phyloP scores from a whole-genome alignment of 2,329 filamentous ascomycete species.

The Ophiobolus disseminans region DNA sequence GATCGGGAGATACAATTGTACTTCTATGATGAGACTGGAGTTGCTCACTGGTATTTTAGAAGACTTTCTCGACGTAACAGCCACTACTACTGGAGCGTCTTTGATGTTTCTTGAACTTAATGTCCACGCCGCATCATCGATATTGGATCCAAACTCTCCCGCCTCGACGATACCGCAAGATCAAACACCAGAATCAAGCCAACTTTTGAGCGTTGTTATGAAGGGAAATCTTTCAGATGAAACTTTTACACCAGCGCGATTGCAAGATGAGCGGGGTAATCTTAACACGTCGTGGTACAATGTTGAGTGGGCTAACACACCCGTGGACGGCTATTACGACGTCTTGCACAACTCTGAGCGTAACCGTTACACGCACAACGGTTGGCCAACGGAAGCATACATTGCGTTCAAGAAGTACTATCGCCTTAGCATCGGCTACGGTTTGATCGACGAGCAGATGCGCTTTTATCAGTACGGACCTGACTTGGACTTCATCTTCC shows the following conservation, averaged over 20 bases:
- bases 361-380: conserved; percentile 59
- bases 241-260: conserved; percentile 61
- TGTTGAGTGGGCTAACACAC: conserved; percentile 48
- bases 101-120: conserved; percentile 64
- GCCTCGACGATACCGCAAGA: conserved; percentile 50
- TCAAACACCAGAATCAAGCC: conserved; percentile 54
- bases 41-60: conserved; percentile 58
- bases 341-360: conserved; percentile 47
- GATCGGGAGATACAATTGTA: conserved; percentile 63
- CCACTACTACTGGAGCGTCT: conserved; percentile 62
- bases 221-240: conserved; percentile 57
- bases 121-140: conserved; percentile 61
- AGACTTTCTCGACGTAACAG: conserved; percentile 62
- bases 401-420: conserved; percentile 62
- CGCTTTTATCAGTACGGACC: conserved; percentile 59
- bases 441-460: conserved; percentile 65
- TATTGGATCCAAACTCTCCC: conserved; percentile 48
- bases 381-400: conserved; percentile 69
- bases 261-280: conserved; percentile 61
- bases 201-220: conserved; percentile 58
- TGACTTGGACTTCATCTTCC: conserved; percentile 64
- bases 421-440: conserved; percentile 64
- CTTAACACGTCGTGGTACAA: conserved; percentile 66
- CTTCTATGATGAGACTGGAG: conserved; percentile 58
- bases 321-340: conserved; percentile 61